Conservation (phyloP, 345 rosid species). For the Crucihimalaya himalaica region DNA sequence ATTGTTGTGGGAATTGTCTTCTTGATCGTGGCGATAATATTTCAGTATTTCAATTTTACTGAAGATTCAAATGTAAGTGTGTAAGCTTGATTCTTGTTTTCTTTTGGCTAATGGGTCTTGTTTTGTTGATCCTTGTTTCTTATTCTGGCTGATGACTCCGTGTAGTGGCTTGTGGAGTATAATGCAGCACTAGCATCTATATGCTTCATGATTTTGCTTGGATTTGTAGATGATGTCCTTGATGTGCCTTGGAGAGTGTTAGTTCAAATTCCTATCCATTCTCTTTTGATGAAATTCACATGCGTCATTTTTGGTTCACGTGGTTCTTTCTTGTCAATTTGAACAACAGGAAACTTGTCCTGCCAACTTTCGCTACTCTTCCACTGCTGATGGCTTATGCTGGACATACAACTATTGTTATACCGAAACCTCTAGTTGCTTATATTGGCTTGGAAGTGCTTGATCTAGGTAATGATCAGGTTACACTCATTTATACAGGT, state of each 20-base stretch:
- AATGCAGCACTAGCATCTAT: conserved; percentile 93
- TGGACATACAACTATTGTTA: conserved; percentile 89
- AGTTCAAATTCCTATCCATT: conserved; percentile 39
- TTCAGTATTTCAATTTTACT: conserved; percentile 91
- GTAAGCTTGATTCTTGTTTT: neutral
- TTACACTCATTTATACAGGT: neutral
- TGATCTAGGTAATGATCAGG: conserved; percentile 71
- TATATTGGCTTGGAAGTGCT: conserved; percentile 72
- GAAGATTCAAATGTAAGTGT: conserved; percentile 86
- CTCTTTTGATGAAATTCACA: neutral
- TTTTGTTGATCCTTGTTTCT: neutral
- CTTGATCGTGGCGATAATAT: conserved; percentile 77
- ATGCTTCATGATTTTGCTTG: conserved; percentile 97
- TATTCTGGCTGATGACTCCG: conserved; percentile 19
- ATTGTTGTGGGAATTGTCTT: conserved; percentile 87
- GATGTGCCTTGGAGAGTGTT: conserved; percentile 99
- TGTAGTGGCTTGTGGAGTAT: conserved; percentile 98
- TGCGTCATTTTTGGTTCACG: conserved; percentile 11
- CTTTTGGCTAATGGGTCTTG: neutral
- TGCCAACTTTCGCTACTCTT: conserved; percentile 94
- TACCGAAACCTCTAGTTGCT: conserved; percentile 89
- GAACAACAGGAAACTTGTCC: conserved; percentile 63
- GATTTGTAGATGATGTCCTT: conserved; percentile 95
- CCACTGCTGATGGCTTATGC: conserved; percentile 99
- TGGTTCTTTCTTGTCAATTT: conserved; percentile 17